Evolutionary conservation across 1,284 basidiomycete species (phyloP), one percentile per base, ranked within the genome.

Genomic region (Cutaneotrichosporon dermatis): DNA sequence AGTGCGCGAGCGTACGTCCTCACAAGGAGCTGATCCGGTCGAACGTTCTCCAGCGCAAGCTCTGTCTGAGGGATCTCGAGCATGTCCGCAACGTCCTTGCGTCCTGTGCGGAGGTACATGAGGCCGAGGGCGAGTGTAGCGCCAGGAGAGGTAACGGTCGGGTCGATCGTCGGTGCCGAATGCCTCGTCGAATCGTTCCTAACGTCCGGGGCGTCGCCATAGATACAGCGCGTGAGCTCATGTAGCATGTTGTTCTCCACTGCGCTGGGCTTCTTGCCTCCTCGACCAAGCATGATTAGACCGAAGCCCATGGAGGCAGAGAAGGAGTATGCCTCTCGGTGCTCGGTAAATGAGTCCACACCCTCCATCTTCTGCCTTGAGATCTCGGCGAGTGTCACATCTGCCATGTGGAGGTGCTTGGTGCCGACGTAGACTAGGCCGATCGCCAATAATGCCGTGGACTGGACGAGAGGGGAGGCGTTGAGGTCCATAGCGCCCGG

Each of bases 261-360:
- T 40, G 75, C 71, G 49, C 72, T 73, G 4, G 83, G 70, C 13
- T 70, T 64, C 6, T 70, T 80, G 0, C 86, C 84, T 0, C 92
- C 92, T 66, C 87, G 88, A 6, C 91, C 93, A 5, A 99, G 83
- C 88, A 97, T 94, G 75, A 96, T 89, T 83, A 97, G 88, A 0
- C 96, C 96, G 70, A 96, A 96, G 0, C 90, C 87, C 46, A 97
- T 83, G 4, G 89, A 90, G 1, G 92, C 88, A 2, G 90, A 85
- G 65, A 93, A 87, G 0, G 92, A 89, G 73, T 98, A 99, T 0
- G 92, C 88, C 73, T 99, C 96, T 39, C 90, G 84, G 71, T 90
- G 85, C 62, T 92, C 90, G 64, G 87, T 87, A 68, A 86, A 90
- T 42, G 88, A 81, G 65, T 96, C 91, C 0, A 88, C 85, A 58